Base-by-base conservation (phyloP, 257 asterid species). In the Paraleonurus japonicus region DNA sequence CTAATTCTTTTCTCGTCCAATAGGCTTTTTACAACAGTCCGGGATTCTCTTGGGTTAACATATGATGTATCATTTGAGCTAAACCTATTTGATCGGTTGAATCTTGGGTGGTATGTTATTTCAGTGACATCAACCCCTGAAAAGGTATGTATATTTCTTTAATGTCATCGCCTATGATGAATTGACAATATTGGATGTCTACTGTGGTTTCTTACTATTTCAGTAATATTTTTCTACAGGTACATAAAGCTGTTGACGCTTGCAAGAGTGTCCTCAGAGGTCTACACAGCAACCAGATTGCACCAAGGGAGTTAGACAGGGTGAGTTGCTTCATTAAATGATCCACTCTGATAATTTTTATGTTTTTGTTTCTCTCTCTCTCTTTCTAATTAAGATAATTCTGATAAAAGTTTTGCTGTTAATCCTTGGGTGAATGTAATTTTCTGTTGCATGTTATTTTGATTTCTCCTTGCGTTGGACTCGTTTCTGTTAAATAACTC, bases 211-310 rank as follows among this genome's bases (percentile, higher is more conserved):
- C 51, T 71, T 70, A 71, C 65, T 75, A 72, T 58, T 48, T 57
- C 58, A 24, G 33, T 65, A 57, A 70, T 71, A 15, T 15, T 54
- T 67, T 26, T 74, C 17, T 68, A 54, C 87, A 95, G 99, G 99
- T 92, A 28, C 99, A 95, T 79, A 92, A 88, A 82, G 99, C 99
- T 83, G 99, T 95, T 80, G 98, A 95, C 76, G 98, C 99, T 78
- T 95, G 99, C 93, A 95, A 88, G 84, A 86, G 84, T 87, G 99
- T 95, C 80, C 89, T 95, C 35, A 82, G 97, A 84, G 98, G 98
- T 78, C 81, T 95, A 73, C 86, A 85, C 69, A 84, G 86, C 81
- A 88, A 78, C 84, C 81, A 72, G 74, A 85, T 95, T 81, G 89
- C 94, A 74, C 90, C 89, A 23, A 86, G 99, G 80, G 99, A 95